Evolutionary conservation across 352 stramenopile species (phyloP).

Genomic region (Pythium aquatile): DNA sequence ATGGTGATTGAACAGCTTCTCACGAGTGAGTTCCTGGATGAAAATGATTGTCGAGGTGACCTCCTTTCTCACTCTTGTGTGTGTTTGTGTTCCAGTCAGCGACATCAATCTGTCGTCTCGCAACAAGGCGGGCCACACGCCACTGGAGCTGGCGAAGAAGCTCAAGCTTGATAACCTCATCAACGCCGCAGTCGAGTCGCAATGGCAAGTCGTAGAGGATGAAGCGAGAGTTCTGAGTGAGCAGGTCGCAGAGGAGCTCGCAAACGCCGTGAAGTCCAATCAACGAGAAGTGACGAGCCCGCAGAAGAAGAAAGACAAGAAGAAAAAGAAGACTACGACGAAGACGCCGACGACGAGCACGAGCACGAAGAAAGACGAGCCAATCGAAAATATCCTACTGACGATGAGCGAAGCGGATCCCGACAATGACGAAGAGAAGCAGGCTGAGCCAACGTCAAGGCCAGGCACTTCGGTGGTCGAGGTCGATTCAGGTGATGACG

Average conservation of each 20-base stretch:
- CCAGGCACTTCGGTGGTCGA: background rate
- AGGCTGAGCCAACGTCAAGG: background rate
- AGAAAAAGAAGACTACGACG: slow-evolving; percentile 34
- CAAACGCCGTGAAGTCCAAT: slow-evolving; percentile 1
- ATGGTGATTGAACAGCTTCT: slow-evolving; percentile 40
- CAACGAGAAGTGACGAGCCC: slow-evolving; percentile 14
- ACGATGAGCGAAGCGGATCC: background rate
- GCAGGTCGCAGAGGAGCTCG: slow-evolving; percentile 19
- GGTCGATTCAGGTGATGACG: background rate
- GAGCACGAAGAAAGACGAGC: slow-evolving; percentile 30
- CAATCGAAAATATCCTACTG: background rate
- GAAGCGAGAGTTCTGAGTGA: slow-evolving; percentile 21
- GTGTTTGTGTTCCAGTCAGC: slow-evolving; percentile 6
- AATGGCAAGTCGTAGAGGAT: slow-evolving; percentile 24
- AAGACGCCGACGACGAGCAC: background rate
- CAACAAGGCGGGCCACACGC: slow-evolving; percentile 36
- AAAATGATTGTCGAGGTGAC: background rate
- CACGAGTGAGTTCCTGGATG: slow-evolving; percentile 5
- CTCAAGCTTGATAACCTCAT: slow-evolving; percentile 15
- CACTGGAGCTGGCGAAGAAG: slow-evolving; percentile 35
- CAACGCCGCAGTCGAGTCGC: slow-evolving; percentile 25
- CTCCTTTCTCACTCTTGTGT: background rate
- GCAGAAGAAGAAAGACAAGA: slow-evolving; percentile 37
- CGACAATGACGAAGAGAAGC: background rate
- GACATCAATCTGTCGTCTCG: slow-evolving; percentile 28